Evolutionary conservation across 441 rosid species (phyloP), one percentile per base, ranked within the genome.

Genomic region (Eruca vesicaria): DNA sequence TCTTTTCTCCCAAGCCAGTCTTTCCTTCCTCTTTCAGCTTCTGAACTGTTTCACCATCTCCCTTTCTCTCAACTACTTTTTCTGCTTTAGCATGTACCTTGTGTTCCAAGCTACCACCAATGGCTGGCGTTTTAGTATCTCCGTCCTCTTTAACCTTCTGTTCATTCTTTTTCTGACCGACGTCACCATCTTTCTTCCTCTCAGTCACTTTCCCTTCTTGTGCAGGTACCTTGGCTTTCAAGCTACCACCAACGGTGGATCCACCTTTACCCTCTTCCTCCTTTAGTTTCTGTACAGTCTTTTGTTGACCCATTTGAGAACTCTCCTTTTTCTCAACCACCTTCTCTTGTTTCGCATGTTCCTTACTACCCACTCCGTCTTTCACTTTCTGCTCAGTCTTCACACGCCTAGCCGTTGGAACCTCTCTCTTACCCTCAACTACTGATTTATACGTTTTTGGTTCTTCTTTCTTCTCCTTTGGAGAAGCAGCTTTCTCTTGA

Each of bases 361-460:
- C 80, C 48, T 71, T 66, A 5, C 38, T 11, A 0, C 18, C 18
- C 20, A 78, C 74, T 67, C 55, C 33, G 3, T 65, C 66, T 38
- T 61, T 72, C 45, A 61, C 36, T 61, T 41, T 72, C 12, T 33
- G 32, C 52, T 66, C 74, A 15, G 8, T 18, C 73, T 61, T 78
- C 15, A 53, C 69, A 21, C 12, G 60, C 31, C 12, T 72, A 0
- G 61, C 61, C 0, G 41, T 9, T 66, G 69, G 69, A 32, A 8
- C 35, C 1, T 15, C 2, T 67, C 29, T 72, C 26, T 72, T 78
- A 41, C 78, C 77, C 74, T 67, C 81, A 72, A 78, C 55, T 26
- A 72, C 81, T 38, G 81, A 78, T 32, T 78, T 78, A 55, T 78
- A 78, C 66, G 81, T 72, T 72, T 31, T 72, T 2, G 77, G 77